Evolutionary conservation across 805 yeast species (phyloP).

Genomic region (Schwanniomyces polymorphus): DNA sequence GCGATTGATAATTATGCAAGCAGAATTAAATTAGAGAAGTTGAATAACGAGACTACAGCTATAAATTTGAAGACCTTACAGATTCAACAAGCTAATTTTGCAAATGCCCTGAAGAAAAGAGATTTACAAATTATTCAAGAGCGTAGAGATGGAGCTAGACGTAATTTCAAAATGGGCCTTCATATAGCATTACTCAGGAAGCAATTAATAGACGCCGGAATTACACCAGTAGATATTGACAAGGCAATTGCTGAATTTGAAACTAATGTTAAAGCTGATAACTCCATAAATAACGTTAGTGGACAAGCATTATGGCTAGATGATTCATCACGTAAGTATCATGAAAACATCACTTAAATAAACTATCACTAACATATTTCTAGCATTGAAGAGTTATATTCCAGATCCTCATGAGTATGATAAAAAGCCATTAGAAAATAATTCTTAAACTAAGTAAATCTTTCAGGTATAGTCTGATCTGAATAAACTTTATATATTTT

Average conservation of each 20-base stretch:
- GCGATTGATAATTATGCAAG: slow-evolving; percentile 52
- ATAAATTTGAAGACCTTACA: slow-evolving; percentile 38
- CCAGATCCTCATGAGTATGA: slow-evolving; percentile 67
- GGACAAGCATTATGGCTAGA: slow-evolving; percentile 62
- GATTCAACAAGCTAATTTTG: slow-evolving; percentile 48
- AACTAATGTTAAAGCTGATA: slow-evolving; percentile 55
- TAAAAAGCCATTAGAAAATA: slow-evolving; percentile 21
- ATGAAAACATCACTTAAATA: too few species aligned
- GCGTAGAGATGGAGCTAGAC: slow-evolving; percentile 44
- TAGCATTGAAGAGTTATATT: slow-evolving; percentile 45
- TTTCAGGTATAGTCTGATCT: background rate
- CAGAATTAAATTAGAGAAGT: slow-evolving; percentile 37
- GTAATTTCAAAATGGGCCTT: slow-evolving; percentile 60
- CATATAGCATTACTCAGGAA: slow-evolving; percentile 66
- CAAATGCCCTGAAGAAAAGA: slow-evolving; percentile 50
- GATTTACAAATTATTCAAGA: slow-evolving; percentile 55
- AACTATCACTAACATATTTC: slow-evolving; percentile 13
- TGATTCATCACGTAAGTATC: slow-evolving; percentile 42
- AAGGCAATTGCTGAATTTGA: slow-evolving; percentile 57
- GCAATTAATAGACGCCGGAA: slow-evolving; percentile 57
- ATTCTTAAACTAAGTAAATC: slow-evolving; percentile 7
- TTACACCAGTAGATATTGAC: slow-evolving; percentile 58
- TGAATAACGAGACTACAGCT: slow-evolving; percentile 33
- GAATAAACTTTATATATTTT: background rate
- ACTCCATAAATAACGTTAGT: slow-evolving; percentile 53